Evolutionary conservation across 768 basidiomycete genomes (phyloP).

Genomic region (Leccinum variicolor): DNA sequence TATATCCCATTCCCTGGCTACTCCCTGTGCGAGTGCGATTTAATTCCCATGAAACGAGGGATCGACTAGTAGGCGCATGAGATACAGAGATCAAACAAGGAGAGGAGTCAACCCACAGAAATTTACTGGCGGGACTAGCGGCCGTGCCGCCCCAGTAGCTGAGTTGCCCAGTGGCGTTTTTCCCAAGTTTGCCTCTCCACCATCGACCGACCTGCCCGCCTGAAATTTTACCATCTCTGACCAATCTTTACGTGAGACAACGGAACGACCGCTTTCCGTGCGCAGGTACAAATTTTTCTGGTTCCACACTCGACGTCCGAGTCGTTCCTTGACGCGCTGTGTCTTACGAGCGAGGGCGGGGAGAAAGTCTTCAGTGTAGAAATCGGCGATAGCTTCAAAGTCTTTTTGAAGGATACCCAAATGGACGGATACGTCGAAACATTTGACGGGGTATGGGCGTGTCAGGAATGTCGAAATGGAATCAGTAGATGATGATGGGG

Average conservation of each 20-base stretch:
- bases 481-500: not conserved
- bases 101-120: conserved; percentile 22
- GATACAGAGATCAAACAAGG: not conserved
- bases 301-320: conserved; percentile 76
- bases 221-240: conserved; percentile 46
- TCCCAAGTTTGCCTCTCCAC: not conserved
- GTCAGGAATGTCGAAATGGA: conserved; percentile 23
- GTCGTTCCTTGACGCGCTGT: conserved; percentile 66
- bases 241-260: conserved; percentile 48
- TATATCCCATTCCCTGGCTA: conserved; percentile 5
- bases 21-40: not conserved
- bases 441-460: conserved; percentile 20
- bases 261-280: conserved; percentile 26
- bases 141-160: not conserved
- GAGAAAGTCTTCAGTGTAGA: conserved; percentile 38
- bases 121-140: conserved; percentile 9
- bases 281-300: conserved; percentile 54
- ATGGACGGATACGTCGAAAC: conserved; percentile 54
- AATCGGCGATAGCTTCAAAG: conserved; percentile 43
- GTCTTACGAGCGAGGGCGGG: conserved; percentile 47
- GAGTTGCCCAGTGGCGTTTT: conserved; percentile 8
- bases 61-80: conserved; percentile 18
- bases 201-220: not conserved
- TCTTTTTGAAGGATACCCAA: conserved; percentile 55
- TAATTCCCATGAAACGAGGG: conserved; percentile 20